Base-by-base conservation (phyloP, 2,329 filamentous ascomycete species). In the Metarhizium humberi region DNA sequence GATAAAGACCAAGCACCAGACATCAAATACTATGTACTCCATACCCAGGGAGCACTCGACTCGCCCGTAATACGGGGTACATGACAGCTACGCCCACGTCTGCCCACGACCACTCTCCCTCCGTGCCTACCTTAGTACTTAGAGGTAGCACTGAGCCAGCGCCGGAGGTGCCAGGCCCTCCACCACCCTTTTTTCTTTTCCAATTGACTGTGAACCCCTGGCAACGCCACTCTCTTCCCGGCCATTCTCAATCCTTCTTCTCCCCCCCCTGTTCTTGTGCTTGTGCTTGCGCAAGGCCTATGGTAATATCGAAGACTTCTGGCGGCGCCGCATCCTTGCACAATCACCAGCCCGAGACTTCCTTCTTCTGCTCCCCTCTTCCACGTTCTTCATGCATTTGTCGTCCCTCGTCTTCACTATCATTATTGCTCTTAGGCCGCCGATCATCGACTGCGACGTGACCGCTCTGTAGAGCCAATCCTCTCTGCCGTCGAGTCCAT, bases 171-270 rank as follows among this genome's bases (percentile, higher is more conserved):
- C 32, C 32, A 5, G 10, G 14, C 14, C 40, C 40, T 42, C 40
- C 43, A 20, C 18, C n/a, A 25, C 43, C 42, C 42, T 45, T 8
- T 46, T 25, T 25, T 38, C 32, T 36, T n/a, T 13, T 18, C 11
- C 32, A 34, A 6, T 25, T 38, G 46, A 8, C 32, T 34, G 32
- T 34, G 32, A 50, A 56, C 51, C 55, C 55, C 55, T 56, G 55
- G 48, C 51, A 56, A 56, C 55, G 55, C 55, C 55, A 45, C 51
- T 16, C 36, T 5, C 36, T 50, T 10, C 51, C 16, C 25, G 38
- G n/a, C 42, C n/a, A 20, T 8, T n/a, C 52, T 40, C 51, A n/a
- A 32, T 7, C 34, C n/a, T 42, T 14, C 18, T 20, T 25, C 29
- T 25, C 47, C 25, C 14, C 29, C 38, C 38, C 34, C 34, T 16